These are phyloP conservation scores for Colletotrichum chlorophyti DNA, from an alignment of 2,329 filamentous ascomycete species.

Conservation along the genomic window DNA sequence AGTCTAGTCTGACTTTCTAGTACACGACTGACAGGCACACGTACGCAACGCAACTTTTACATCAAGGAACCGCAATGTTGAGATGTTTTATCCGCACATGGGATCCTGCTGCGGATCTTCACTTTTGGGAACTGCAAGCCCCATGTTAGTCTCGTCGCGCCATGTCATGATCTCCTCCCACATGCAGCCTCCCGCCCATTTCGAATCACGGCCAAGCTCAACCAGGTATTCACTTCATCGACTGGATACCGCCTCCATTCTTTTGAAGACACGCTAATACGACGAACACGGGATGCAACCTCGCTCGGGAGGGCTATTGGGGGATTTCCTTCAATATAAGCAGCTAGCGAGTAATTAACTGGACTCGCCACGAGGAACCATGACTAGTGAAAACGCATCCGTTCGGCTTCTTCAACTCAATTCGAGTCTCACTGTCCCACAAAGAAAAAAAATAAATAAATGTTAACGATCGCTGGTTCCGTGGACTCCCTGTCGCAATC, in stretches of 20 bases:
- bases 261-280: too few relatives aligned
- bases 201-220: not conserved
- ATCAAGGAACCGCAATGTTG: too few relatives aligned
- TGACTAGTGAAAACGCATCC: too few relatives aligned
- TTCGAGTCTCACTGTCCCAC: slow-evolving; percentile 1
- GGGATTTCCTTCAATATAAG: not conserved
- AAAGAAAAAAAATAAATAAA: too few relatives aligned
- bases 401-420: not conserved
- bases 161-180: not conserved
- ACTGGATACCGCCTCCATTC: not conserved
- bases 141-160: not conserved
- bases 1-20: too few relatives aligned
- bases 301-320: not conserved
- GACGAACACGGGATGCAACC: slow-evolving; percentile 20
- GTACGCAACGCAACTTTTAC: too few relatives aligned
- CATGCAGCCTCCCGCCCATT: too few relatives aligned
- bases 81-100: slow-evolving; percentile 7
- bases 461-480: slow-evolving; percentile 2
- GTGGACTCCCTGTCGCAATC: slow-evolving; percentile 2
- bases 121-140: not conserved
- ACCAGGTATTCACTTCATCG: slow-evolving; percentile 11
- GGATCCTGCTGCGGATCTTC: not conserved
- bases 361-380: too few relatives aligned
- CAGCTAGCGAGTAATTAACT: too few relatives aligned
- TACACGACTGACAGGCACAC: too few relatives aligned